Conservation (phyloP, 2,329 filamentous ascomycete species). For the Aureobasidium musti region DNA sequence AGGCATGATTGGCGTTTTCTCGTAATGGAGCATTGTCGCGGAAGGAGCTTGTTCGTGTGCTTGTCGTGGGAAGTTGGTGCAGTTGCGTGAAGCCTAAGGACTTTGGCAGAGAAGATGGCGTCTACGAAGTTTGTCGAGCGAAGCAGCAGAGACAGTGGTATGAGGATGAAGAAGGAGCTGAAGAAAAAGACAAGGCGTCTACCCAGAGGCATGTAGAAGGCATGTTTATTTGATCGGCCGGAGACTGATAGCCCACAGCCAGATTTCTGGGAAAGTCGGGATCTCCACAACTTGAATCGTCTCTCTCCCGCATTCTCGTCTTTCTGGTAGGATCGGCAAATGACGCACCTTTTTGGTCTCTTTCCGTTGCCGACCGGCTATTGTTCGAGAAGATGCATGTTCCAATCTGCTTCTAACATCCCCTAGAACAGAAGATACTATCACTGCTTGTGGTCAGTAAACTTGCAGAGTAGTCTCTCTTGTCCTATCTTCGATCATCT, state of each 20-base stretch:
- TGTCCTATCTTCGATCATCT: background rate
- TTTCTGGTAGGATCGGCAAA: slow-evolving; percentile 3
- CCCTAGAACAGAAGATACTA: background rate
- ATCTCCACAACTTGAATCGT: slow-evolving; percentile 9
- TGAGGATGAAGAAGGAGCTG: background rate
- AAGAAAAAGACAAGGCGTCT: slow-evolving; percentile 5
- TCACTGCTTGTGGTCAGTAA: background rate
- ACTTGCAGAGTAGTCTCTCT: background rate
- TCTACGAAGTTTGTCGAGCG: background rate
- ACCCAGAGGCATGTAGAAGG: slow-evolving; percentile 11
- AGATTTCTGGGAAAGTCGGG: slow-evolving; percentile 19
- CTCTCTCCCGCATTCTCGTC: slow-evolving; percentile 6
- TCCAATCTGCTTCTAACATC: too few relatives aligned
- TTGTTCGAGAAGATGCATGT: background rate
- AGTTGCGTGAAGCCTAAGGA: background rate
- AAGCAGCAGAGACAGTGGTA: background rate
- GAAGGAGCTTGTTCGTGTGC: background rate
- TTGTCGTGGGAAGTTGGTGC: slow-evolving; percentile 17
- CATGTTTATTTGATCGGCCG: slow-evolving; percentile 15
- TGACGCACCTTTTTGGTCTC: background rate
- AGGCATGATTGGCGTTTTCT: slow-evolving; percentile 13
- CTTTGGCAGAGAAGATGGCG: background rate
- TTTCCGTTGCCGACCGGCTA: slow-evolving; percentile 9
- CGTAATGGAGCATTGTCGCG: slow-evolving; percentile 28
- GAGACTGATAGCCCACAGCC: background rate